Conservation (phyloP, 345 rosid genomes). For the Raphanus raphanistrum region DNA sequence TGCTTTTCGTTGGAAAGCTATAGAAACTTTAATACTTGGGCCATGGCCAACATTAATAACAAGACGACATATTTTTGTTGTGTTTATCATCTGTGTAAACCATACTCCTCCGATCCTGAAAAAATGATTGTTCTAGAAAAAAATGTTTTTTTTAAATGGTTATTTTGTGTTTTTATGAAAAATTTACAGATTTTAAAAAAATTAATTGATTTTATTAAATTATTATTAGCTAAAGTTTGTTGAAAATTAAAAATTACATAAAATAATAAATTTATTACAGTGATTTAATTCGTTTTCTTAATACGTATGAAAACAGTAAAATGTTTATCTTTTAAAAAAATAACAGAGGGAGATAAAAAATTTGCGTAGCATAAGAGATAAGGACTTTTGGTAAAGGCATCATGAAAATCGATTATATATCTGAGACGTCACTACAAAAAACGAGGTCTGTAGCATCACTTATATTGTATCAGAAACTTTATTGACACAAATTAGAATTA, state of each 20-base stretch:
- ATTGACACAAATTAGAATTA: neutral
- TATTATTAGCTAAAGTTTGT: no score
- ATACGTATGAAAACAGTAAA: neutral
- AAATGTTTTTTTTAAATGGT: no score
- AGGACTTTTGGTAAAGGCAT: neutral
- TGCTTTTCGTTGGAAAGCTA: slow-evolving; percentile 11
- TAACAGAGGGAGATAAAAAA: no score
- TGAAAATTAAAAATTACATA: no score
- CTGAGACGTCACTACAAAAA: neutral
- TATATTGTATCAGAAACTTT: neutral
- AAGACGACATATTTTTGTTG: slow-evolving; percentile 5
- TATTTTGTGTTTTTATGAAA: no score
- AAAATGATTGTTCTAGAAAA: no score
- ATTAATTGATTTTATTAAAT: no score
- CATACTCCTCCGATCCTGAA: neutral
- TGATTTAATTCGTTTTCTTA: no score
- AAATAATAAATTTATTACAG: no score
- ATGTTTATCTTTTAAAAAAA: neutral
- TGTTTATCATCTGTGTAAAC: neutral
- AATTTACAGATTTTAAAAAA: no score
- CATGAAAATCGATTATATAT: neutral
- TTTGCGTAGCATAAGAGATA: neutral
- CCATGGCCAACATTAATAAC: slow-evolving; percentile 22
- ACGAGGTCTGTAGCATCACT: neutral
- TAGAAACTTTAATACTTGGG: slow-evolving; percentile 14